These are phyloP conservation scores for Sporothrix brasiliensis DNA, from an alignment of 2,329 filamentous ascomycete genomes.

Conservation along the genomic window DNA sequence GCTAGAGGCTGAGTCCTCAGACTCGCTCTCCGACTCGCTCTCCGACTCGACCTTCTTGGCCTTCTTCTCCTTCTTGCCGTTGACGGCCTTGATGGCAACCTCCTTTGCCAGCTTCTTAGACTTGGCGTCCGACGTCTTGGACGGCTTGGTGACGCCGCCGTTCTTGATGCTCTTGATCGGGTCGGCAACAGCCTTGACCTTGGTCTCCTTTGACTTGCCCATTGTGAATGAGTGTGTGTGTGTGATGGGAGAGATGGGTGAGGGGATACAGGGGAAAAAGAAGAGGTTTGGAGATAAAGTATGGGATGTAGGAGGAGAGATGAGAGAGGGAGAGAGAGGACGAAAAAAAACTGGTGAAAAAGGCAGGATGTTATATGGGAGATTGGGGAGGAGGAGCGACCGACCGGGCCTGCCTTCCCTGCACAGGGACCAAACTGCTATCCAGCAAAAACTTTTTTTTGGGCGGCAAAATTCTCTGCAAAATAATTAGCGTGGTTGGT, in stretches of 20 bases:
- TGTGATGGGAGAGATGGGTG: conserved; percentile 3
- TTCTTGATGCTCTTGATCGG: conserved; percentile 62
- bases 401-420: conserved; percentile 3
- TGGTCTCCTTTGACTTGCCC: conserved; percentile 68
- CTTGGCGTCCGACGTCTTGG: conserved; percentile 66
- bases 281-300: conserved; percentile 17
- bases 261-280: neutral
- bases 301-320: conserved; percentile 29
- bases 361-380: conserved; percentile 22
- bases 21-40: conserved; percentile 32
- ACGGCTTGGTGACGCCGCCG: conserved; percentile 67
- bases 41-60: conserved; percentile 46
- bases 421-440: neutral
- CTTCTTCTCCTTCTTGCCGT: conserved; percentile 54
- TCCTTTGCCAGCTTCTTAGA: conserved; percentile 69
- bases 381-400: conserved; percentile 20
- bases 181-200: conserved; percentile 57
- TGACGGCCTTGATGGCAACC: conserved; percentile 54
- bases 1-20: conserved; percentile 43
- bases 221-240: conserved; percentile 50
- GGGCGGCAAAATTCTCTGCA: conserved; percentile 37
- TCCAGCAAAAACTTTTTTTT: conserved; percentile 36
- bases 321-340: conserved; percentile 15
- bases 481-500: conserved; percentile 36
- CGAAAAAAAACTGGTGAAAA: conserved; percentile 8